Conservation (phyloP, 2,329 filamentous ascomycete genomes). For the Diaporthe vaccinii region DNA sequence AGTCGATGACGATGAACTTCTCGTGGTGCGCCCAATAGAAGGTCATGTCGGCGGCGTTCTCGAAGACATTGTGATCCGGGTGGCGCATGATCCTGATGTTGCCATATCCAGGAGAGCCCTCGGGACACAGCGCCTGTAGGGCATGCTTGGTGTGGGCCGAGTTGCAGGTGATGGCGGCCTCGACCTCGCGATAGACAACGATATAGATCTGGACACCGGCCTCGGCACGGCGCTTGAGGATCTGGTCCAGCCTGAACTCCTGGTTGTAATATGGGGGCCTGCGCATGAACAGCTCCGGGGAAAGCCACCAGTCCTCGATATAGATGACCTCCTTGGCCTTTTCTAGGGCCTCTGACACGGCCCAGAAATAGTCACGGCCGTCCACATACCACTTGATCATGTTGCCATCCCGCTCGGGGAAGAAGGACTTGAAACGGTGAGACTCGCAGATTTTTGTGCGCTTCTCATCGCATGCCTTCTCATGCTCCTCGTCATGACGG, state of each 20-base stretch:
- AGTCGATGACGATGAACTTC: slow-evolving; percentile 97
- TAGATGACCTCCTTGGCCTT: slow-evolving; percentile 93
- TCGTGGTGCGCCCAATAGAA: slow-evolving; percentile 99
- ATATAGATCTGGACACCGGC: slow-evolving; percentile 95
- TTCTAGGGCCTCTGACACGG: slow-evolving; percentile 91
- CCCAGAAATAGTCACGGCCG: slow-evolving; percentile 94
- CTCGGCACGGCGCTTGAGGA: slow-evolving; percentile 90
- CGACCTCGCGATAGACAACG: slow-evolving; percentile 90
- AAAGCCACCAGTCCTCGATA: slow-evolving; percentile 97
- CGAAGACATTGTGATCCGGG: slow-evolving; percentile 94
- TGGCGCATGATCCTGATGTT: slow-evolving; percentile 93
- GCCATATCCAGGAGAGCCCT: slow-evolving; percentile 84
- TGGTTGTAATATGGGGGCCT: slow-evolving; percentile 86
- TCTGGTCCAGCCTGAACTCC: slow-evolving; percentile 87
- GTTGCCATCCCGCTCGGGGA: slow-evolving; percentile 88
- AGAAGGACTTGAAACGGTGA: slow-evolving; percentile 91
- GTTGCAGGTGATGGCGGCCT: slow-evolving; percentile 89
- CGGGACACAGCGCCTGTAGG: slow-evolving; percentile 81
- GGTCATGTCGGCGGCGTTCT: slow-evolving; percentile 95
- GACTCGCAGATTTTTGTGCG: slow-evolving; percentile 77
- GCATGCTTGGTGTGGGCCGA: slow-evolving; percentile 93
- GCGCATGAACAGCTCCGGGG: slow-evolving; percentile 87
- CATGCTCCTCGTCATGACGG: slow-evolving; percentile 93
- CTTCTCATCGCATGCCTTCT: slow-evolving; percentile 86
- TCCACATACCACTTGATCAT: slow-evolving; percentile 98